Base-by-base conservation (phyloP, 192 early-diverging fungal genomes). In the Coemansia pectinata region DNA sequence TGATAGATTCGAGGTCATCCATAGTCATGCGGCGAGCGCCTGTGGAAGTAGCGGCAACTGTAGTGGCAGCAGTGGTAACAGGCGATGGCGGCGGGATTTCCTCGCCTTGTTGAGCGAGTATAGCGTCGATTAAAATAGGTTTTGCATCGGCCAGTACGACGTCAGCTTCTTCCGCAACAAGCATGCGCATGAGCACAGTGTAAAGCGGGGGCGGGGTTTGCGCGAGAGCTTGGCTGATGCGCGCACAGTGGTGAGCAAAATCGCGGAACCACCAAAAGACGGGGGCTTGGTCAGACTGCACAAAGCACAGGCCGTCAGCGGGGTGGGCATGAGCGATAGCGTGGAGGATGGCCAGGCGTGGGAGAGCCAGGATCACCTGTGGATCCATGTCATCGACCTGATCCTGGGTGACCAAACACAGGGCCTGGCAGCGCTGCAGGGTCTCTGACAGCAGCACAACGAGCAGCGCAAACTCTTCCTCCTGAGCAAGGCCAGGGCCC, bases 401-500 rank as follows among this genome's bases (percentile, higher is more conserved):
- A 15, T 85, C 82, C 11, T 42, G 55, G 5, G 72, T 64, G 39
- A 88, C 55, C 58, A 82, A 67, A 3, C 47, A 60, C 38, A 67
- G 41, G 17, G 3, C n/a, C 44, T 86, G 19, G 40, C 74, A 73
- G 57, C 82, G 76, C 50, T 90, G 65, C 42, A 91, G 69, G 0
- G 88, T 87, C 66, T 90, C 90, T 45, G 83, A 85, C 74, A 91
- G 75, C 23, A 91, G 80, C 48, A 90, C 86, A 70, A 88, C 75
- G n/a, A 85, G 70, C 52, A 85, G 34, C 19, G 73, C 65, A 31
- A 83, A 78, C 65, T 53, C 50, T 21, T 78, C 73, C 48, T 78
- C 71, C 66, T 77, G 79, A 15, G 74, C 74, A 21, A 70, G 50
- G 4, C 55, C 63, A 19, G 59, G 63, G 23, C 61, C 61, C 21